A percentile compares a stretch with the other conserved stretches of the same genome.
phyloP scores from a whole-genome alignment of 2,329 filamentous ascomycete genomes.

The Fusarium sp. region DNA sequence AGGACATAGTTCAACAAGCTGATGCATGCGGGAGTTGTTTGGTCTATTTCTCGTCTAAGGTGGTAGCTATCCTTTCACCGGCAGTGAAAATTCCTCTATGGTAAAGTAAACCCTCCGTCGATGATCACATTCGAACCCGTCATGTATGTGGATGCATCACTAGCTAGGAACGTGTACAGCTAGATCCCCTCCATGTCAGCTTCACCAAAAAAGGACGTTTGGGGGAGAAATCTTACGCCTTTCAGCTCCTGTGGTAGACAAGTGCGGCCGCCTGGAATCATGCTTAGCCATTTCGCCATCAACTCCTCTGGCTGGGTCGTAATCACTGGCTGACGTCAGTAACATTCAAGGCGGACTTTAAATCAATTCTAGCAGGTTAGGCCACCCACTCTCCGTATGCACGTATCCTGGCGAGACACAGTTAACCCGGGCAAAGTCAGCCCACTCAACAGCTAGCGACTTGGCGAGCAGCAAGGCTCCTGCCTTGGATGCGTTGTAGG shows the following conservation, averaged over 20 bases:
- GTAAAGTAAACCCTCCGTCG: neutral
- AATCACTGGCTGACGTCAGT: neutral
- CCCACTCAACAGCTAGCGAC: constrained; percentile 78
- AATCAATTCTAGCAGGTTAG: too few species aligned
- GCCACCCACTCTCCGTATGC: constrained; percentile 3
- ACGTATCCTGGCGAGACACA: constrained; percentile 70
- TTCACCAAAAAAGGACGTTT: neutral
- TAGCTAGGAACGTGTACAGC: neutral
- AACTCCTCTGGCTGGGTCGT: constrained; percentile 13
- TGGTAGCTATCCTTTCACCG: neutral
- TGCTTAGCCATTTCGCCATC: constrained; percentile 7
- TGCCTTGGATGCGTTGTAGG: constrained; percentile 56
- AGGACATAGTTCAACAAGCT: too few species aligned
- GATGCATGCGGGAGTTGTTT: too few species aligned
- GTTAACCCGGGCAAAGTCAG: constrained; percentile 75
- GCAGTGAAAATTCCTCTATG: neutral
- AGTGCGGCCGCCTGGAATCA: constrained; percentile 7
- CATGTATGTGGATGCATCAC: neutral
- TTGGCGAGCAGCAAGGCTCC: constrained; percentile 61
- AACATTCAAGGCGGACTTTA: too few species aligned
- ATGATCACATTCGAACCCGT: neutral
- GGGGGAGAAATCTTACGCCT: neutral
- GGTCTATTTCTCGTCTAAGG: neutral
- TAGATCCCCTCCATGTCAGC: neutral
- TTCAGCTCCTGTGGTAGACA: constrained; percentile 5